Evolutionary conservation across 768 basidiomycete genomes (phyloP).

Genomic region (Infundibulicybe gibba): DNA sequence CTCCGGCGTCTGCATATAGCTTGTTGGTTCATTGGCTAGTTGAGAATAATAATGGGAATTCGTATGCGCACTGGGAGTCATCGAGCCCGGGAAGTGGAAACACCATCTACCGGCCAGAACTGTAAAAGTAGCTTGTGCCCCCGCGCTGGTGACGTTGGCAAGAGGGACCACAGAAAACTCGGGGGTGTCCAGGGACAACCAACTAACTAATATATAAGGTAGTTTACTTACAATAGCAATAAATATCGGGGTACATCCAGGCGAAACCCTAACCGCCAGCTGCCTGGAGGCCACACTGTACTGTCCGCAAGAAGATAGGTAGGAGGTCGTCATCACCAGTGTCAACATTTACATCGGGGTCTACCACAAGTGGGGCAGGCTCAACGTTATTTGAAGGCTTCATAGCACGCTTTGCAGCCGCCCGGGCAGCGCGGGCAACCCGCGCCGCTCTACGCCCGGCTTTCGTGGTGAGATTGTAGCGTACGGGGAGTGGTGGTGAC

Average conservation of each 20-base stretch:
- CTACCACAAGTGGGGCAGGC: neutral
- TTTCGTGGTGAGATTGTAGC: conserved; percentile 8
- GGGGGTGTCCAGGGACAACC: too few species aligned
- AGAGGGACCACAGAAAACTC: too few species aligned
- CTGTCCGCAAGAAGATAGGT: conserved; percentile 12
- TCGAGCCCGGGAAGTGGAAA: too few species aligned
- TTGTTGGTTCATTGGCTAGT: too few species aligned
- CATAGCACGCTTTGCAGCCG: neutral
- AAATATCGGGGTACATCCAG: neutral
- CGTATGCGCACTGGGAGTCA: too few species aligned
- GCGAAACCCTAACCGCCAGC: conserved; percentile 3
- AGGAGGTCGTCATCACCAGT: conserved; percentile 9
- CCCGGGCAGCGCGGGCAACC: neutral
- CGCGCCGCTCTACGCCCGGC: conserved; percentile 10
- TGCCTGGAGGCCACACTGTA: conserved; percentile 15
- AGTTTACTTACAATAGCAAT: neutral
- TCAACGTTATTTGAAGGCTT: neutral
- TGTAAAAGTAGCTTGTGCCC: too few species aligned
- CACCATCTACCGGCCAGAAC: too few species aligned
- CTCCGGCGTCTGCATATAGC: too few species aligned
- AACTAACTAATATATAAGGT: neutral
- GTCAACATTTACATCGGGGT: conserved; percentile 6
- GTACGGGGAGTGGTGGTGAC: conserved; percentile 6
- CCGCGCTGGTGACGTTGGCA: too few species aligned
- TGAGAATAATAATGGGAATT: too few species aligned